Percentiles rank a stretch among this genome's conserved stretches.
These are phyloP conservation scores for Dactylellina haptotyla DNA, from an alignment of 2,329 filamentous ascomycete species.

Conservation along the genomic window DNA sequence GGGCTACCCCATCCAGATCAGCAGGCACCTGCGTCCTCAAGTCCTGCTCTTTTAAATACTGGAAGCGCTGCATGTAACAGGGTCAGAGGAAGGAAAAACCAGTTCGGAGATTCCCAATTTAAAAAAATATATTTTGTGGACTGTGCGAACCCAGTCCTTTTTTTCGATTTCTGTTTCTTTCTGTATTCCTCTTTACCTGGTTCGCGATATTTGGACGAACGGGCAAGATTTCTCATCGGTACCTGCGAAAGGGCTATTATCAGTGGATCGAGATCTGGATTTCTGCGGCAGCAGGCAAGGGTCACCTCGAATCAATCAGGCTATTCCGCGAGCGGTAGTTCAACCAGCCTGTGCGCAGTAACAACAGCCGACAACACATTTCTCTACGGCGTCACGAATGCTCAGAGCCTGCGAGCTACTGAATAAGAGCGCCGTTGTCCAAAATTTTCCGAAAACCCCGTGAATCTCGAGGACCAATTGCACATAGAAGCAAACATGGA, in stretches of 20 bases:
- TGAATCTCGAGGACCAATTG: not conserved
- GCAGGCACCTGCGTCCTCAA: slow-evolving; percentile 42
- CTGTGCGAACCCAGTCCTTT: too few species aligned
- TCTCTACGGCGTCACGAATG: not conserved
- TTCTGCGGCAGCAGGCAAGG: slow-evolving; percentile 9
- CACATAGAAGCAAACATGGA: slow-evolving; percentile 5
- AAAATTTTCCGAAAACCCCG: not conserved
- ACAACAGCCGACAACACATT: slow-evolving; percentile 18
- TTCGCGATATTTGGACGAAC: slow-evolving; percentile 33
- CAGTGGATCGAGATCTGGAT: slow-evolving; percentile 10
- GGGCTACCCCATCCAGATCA: slow-evolving; percentile 52
- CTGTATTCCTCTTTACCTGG: slow-evolving; percentile 18
- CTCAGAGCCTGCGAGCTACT: too few species aligned
- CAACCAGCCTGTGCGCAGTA: too few species aligned
- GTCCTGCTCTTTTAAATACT: slow-evolving; percentile 50
- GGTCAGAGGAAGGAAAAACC: slow-evolving; percentile 4
- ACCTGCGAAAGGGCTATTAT: slow-evolving; percentile 2
- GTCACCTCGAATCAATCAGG: not conserved
- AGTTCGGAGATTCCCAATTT: slow-evolving; percentile 32
- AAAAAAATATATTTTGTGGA: slow-evolving; percentile 17
- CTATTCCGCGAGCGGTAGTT: slow-evolving; percentile 33
- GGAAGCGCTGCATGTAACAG: slow-evolving; percentile 6
- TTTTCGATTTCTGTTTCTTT: slow-evolving; percentile 8
- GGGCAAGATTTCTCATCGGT: slow-evolving; percentile 16
- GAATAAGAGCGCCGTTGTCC: not conserved